phyloP scores from a whole-genome alignment of 805 yeast species.

The Isabelozyma heimii region DNA sequence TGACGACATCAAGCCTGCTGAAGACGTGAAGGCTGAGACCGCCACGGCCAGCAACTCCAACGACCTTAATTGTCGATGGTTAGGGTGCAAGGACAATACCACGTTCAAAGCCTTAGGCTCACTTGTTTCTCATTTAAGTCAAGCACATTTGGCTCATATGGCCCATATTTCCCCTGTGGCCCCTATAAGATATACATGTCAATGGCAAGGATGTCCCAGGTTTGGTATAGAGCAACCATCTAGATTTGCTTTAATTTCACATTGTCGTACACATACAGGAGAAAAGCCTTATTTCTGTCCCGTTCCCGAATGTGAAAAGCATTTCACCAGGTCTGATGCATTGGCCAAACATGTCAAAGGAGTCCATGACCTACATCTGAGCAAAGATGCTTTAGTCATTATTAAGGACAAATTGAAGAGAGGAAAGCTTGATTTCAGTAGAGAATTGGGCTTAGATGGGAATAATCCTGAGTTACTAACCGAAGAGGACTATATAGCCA shows the following conservation, averaged over 20 bases:
- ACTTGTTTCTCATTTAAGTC: constrained; percentile 31
- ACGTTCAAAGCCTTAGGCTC: constrained; percentile 17
- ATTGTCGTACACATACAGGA: constrained; percentile 63
- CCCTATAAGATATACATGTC: constrained; percentile 47
- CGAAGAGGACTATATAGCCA: constrained; percentile 25
- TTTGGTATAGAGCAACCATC: constrained; percentile 52
- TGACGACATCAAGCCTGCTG: background rate
- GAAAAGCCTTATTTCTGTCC: constrained; percentile 66
- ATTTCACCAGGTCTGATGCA: constrained; percentile 59
- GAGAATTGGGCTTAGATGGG: constrained; percentile 5
- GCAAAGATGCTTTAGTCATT: constrained; percentile 28
- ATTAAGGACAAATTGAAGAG: constrained; percentile 28
- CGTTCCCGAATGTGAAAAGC: constrained; percentile 62
- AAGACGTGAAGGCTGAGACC: background rate
- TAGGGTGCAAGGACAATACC: constrained; percentile 17
- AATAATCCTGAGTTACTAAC: constrained; percentile 17
- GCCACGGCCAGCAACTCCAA: background rate
- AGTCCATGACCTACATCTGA: constrained; percentile 52
- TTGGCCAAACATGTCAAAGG: constrained; percentile 62
- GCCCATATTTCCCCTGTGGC: constrained; percentile 15
- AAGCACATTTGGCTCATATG: constrained; percentile 24
- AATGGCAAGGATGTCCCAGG: constrained; percentile 59
- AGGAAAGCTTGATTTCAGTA: constrained; percentile 22
- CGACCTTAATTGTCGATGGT: constrained; percentile 29
- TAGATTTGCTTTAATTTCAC: constrained; percentile 58